Evolutionary conservation across 2,329 filamentous ascomycete genomes (phyloP).

Genomic region (Alternaria novae-zelandiae): DNA sequence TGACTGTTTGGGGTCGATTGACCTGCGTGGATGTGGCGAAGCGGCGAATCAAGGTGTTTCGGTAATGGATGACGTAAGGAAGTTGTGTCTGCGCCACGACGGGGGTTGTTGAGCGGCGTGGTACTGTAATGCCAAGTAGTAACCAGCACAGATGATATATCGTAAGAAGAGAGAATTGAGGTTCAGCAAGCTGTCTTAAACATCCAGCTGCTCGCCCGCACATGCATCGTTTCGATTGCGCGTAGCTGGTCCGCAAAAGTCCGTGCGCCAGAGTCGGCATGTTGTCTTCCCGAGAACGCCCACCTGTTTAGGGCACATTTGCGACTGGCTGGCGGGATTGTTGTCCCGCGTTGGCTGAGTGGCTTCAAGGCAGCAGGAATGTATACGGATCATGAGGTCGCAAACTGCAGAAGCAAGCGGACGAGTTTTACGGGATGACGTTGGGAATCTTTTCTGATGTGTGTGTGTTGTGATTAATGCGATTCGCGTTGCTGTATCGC

Average conservation of each 20-base stretch:
- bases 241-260: neutral
- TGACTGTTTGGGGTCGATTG: neutral
- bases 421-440: neutral
- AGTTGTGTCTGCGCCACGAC: neutral
- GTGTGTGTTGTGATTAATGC: neutral
- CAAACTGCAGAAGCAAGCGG: neutral
- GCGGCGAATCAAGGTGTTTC: neutral
- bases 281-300: neutral
- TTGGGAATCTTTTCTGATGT: neutral
- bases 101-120: neutral
- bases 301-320: neutral
- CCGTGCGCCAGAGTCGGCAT: neutral
- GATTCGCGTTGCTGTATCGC: neutral
- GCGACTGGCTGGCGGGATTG: neutral
- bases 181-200: neutral
- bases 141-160: neutral
- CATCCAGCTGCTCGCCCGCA: slow-evolving; percentile 2
- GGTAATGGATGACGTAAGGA: neutral
- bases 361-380: neutral
- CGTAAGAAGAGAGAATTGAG: neutral
- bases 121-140: neutral
- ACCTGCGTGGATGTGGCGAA: neutral
- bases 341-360: neutral
- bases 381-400: neutral
- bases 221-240: slow-evolving; percentile 18